A percentile compares a stretch with the other conserved stretches of the same genome.
Conservation (phyloP, 2,329 filamentous ascomycete species). For the Fusarium annulatum region DNA sequence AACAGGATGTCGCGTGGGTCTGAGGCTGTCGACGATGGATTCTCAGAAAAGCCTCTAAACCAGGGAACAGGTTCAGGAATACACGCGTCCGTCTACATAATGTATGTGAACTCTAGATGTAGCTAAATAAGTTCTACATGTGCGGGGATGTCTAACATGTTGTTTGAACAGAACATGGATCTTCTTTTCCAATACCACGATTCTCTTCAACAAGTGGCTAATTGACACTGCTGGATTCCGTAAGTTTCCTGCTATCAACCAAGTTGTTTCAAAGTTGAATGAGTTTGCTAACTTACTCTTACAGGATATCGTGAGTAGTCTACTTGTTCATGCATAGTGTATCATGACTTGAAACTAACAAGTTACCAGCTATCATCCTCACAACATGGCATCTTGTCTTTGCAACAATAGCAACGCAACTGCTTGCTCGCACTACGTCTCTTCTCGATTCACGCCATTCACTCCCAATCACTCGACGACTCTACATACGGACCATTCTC, state of each 20-base stretch:
- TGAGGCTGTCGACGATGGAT: neutral
- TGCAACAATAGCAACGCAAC: constrained; percentile 72
- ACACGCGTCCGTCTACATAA: constrained; percentile 51
- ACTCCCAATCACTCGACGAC: constrained; percentile 68
- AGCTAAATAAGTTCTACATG: neutral
- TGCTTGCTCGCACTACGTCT: constrained; percentile 71
- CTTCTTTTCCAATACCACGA: constrained; percentile 83
- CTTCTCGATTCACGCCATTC: constrained; percentile 72
- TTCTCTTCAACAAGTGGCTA: constrained; percentile 94
- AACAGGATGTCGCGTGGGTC: constrained; percentile 5
- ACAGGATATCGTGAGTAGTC: constrained; percentile 50
- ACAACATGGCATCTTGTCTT: constrained; percentile 77
- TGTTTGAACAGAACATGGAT: constrained; percentile 73
- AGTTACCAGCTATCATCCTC: constrained; percentile 62
- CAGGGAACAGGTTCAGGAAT: constrained; percentile 28
- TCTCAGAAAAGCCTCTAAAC: constrained; percentile 46
- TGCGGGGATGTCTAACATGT: constrained; percentile 18
- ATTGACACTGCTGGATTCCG: constrained; percentile 79
- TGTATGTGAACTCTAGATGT: constrained; percentile 36
- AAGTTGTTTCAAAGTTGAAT: neutral
- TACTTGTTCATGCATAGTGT: neutral
- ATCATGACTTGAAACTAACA: constrained; percentile 16
- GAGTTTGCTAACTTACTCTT: constrained; percentile 17
- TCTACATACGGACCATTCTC: constrained; percentile 72
- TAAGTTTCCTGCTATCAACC: constrained; percentile 57